Percentiles rank a stretch among this genome's conserved stretches.
Evolutionary conservation across 176 grass and related monocot genomes (phyloP).

Genomic region (Bromus sterilis): DNA sequence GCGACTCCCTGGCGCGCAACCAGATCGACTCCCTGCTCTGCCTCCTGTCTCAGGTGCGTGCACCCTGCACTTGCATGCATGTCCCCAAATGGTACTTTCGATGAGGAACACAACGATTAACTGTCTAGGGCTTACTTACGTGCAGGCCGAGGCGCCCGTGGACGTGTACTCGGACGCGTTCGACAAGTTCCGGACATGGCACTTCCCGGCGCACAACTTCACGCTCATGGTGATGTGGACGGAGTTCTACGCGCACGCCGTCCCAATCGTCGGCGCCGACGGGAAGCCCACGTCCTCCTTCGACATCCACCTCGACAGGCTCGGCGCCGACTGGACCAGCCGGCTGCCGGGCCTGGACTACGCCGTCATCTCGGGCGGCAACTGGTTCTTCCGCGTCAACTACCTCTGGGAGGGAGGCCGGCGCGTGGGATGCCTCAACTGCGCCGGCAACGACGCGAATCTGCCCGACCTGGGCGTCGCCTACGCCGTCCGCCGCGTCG

Average conservation of each 20-base stretch:
- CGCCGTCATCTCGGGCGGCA: slow-evolving; percentile 53
- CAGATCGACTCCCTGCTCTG: slow-evolving; percentile 66
- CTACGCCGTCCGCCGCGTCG: slow-evolving; percentile 28
- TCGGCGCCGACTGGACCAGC: slow-evolving; percentile 29
- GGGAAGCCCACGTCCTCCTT: slow-evolving; percentile 36
- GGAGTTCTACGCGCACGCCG: slow-evolving; percentile 42
- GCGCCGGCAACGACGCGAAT: neutral
- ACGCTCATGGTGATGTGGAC: slow-evolving; percentile 67
- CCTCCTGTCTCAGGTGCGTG: slow-evolving; percentile 33
- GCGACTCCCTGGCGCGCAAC: slow-evolving; percentile 73
- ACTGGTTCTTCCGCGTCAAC: slow-evolving; percentile 62
- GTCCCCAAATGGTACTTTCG: too few species aligned
- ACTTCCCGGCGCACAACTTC: slow-evolving; percentile 58
- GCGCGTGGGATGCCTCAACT: slow-evolving; percentile 42
- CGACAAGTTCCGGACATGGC: slow-evolving; percentile 42
- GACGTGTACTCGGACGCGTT: slow-evolving; percentile 26
- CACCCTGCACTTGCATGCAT: neutral
- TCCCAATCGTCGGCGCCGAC: neutral
- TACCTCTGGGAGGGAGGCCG: slow-evolving; percentile 36
- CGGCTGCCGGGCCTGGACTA: slow-evolving; percentile 41
- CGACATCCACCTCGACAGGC: slow-evolving; percentile 66
- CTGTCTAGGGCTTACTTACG: too few species aligned
- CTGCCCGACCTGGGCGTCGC: slow-evolving; percentile 15
- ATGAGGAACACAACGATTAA: too few species aligned
- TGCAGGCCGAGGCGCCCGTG: slow-evolving; percentile 31